Conservation (phyloP, 2,329 filamentous ascomycete genomes). For the Calonectria fujianensis region DNA sequence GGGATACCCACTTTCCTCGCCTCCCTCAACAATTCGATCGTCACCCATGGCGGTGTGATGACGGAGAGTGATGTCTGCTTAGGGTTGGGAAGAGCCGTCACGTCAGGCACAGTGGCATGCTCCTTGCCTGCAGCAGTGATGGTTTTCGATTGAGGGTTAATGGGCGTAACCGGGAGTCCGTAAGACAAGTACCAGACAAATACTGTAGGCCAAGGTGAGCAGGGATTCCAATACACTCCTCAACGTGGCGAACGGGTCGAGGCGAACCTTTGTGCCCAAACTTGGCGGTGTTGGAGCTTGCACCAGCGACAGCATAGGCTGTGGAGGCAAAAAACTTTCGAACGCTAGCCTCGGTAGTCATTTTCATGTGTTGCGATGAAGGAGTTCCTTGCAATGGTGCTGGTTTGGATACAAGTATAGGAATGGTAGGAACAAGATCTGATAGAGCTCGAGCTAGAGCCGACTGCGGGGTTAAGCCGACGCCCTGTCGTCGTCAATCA, state of each 20-base stretch:
- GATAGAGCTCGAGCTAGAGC: constrained; percentile 40
- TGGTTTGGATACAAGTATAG: constrained; percentile 10
- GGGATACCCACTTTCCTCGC: constrained; percentile 84
- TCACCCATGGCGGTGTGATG: constrained; percentile 89
- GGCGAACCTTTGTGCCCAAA: constrained; percentile 89
- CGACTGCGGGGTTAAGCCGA: constrained; percentile 50
- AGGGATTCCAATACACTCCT: neutral
- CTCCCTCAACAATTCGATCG: constrained; percentile 83
- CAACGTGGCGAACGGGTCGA: neutral
- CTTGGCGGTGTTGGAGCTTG: constrained; percentile 88
- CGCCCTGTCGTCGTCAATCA: constrained; percentile 45
- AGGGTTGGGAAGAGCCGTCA: constrained; percentile 80
- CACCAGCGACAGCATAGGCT: constrained; percentile 91
- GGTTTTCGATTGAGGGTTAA: constrained; percentile 83
- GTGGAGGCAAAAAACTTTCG: constrained; percentile 87
- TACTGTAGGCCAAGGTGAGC: constrained; percentile 70
- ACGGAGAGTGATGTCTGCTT: constrained; percentile 85
- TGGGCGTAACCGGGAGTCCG: constrained; percentile 84
- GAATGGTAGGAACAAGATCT: constrained; percentile 41
- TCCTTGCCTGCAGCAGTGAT: constrained; percentile 77
- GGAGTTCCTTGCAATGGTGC: neutral
- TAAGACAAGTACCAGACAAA: constrained; percentile 92
- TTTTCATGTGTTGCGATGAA: constrained; percentile 56
- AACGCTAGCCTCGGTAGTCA: constrained; percentile 82
- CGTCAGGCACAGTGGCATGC: constrained; percentile 79